Percentiles rank a stretch among this genome's conserved stretches.
phyloP scores from a whole-genome alignment of 371 early-diverging fungal species.

The Sporodiniella umbellata region DNA sequence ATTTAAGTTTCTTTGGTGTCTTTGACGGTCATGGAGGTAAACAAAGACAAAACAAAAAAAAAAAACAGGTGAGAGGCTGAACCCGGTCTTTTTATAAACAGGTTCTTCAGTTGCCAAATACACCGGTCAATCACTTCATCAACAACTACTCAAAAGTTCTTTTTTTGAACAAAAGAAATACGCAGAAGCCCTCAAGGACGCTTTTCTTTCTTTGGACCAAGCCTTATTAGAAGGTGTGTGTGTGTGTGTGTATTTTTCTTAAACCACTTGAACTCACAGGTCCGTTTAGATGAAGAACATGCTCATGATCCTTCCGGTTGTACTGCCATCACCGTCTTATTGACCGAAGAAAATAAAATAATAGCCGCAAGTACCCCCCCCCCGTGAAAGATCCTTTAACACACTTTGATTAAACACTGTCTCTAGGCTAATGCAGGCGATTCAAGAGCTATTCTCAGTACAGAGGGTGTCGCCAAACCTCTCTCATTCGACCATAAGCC shows the following conservation, averaged over 20 bases:
- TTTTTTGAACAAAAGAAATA: constrained; percentile 69
- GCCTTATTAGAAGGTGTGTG: constrained; percentile 67
- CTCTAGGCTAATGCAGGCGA: constrained; percentile 7
- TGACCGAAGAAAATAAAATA: constrained; percentile 6
- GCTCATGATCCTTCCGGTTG: constrained; percentile 86
- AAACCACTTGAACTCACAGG: too few relatives aligned
- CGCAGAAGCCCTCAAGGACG: constrained; percentile 68
- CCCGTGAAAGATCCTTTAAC: too few relatives aligned
- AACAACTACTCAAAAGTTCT: constrained; percentile 60
- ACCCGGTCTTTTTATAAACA: constrained; percentile 20
- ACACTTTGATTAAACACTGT: too few relatives aligned
- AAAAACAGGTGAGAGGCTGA: too few relatives aligned
- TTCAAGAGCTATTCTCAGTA: constrained; percentile 71
- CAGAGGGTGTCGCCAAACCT: constrained; percentile 63
- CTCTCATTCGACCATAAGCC: constrained; percentile 95
- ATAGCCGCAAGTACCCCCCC: too few relatives aligned
- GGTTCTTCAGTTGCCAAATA: constrained; percentile 83
- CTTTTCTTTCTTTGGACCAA: constrained; percentile 75
- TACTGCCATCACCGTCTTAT: constrained; percentile 79
- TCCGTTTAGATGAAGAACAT: neutral
- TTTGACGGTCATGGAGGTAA: constrained; percentile 95
- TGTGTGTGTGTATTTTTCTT: neutral
- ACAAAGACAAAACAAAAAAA: neutral
- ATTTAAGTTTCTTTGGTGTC: constrained; percentile 85
- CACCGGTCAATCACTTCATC: constrained; percentile 78